These are phyloP conservation scores for Spiraea crenata DNA, from an alignment of 331 rosid genomes.

Conservation along the genomic window DNA sequence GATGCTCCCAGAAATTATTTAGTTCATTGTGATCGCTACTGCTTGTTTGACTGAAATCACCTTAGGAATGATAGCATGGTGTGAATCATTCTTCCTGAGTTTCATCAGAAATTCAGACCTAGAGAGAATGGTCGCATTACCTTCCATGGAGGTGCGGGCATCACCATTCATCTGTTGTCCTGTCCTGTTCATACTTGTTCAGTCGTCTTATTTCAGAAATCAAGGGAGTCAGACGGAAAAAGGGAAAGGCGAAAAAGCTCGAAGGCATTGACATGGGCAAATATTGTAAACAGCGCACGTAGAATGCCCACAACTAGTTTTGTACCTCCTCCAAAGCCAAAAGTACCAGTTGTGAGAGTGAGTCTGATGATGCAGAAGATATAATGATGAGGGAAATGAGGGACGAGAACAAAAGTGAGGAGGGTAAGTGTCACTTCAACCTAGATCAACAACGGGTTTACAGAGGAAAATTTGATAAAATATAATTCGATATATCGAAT, in stretches of 20 bases:
- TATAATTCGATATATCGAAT: not conserved
- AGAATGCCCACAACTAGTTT: conserved; percentile 68
- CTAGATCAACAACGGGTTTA: not conserved
- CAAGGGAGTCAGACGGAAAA: conserved; percentile 73
- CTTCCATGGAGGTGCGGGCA: not conserved
- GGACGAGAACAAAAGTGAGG: conserved; percentile 76
- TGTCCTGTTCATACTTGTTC: not conserved
- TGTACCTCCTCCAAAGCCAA: conserved; percentile 65
- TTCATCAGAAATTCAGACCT: not conserved
- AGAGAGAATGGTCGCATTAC: not conserved
- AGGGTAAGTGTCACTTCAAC: conserved; percentile 39
- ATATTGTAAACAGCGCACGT: conserved; percentile 79
- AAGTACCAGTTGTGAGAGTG: conserved; percentile 58
- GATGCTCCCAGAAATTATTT: too few relatives aligned
- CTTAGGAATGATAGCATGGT: not conserved
- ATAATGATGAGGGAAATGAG: conserved; percentile 28
- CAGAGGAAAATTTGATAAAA: too few relatives aligned
- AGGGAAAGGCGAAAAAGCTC: conserved; percentile 92
- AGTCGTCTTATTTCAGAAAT: conserved; percentile 51
- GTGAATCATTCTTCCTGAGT: not conserved
- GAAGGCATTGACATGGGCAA: conserved; percentile 94
- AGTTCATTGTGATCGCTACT: conserved; percentile 5
- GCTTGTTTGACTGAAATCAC: conserved; percentile 4
- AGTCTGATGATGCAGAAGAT: conserved; percentile 43
- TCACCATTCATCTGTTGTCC: not conserved